These are phyloP conservation scores for Parsonsia alboflavescens DNA, from an alignment of 257 asterid genomes.

Conservation along the genomic window DNA sequence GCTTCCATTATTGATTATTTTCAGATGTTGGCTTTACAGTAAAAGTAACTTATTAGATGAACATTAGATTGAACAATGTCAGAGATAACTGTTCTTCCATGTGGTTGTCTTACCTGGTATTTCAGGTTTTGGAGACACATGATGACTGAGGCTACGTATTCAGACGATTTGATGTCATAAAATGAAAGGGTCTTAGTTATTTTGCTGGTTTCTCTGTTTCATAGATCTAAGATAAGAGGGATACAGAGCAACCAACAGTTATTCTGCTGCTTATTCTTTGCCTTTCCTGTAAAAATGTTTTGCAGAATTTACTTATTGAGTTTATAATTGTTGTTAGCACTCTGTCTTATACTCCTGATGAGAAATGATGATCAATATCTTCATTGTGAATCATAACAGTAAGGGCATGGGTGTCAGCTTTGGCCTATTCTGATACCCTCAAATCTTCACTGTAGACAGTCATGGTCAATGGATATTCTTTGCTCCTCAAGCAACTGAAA, in stretches of 20 bases:
- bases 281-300: not conserved
- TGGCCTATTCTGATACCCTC: not conserved
- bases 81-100: not conserved
- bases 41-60: not conserved
- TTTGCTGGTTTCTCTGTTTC: too few relatives aligned
- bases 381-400: not conserved
- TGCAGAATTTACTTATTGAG: not conserved
- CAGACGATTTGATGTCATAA: not conserved
- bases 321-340: not conserved
- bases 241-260: not conserved
- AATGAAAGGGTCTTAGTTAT: too few relatives aligned
- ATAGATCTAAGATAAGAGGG: not conserved
- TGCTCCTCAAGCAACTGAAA: not conserved
- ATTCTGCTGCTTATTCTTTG: not conserved
- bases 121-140: not conserved
- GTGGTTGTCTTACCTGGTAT: too few relatives aligned
- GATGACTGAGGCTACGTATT: not conserved
- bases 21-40: not conserved
- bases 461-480: not conserved
- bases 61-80: too few relatives aligned
- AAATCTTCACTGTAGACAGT: not conserved
- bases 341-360: not conserved
- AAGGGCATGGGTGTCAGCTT: not conserved
- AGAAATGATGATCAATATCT: not conserved
- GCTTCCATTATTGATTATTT: not conserved